Evolutionary conservation across 2,329 filamentous ascomycete species (phyloP).

Genomic region (Penicillium sp.): DNA sequence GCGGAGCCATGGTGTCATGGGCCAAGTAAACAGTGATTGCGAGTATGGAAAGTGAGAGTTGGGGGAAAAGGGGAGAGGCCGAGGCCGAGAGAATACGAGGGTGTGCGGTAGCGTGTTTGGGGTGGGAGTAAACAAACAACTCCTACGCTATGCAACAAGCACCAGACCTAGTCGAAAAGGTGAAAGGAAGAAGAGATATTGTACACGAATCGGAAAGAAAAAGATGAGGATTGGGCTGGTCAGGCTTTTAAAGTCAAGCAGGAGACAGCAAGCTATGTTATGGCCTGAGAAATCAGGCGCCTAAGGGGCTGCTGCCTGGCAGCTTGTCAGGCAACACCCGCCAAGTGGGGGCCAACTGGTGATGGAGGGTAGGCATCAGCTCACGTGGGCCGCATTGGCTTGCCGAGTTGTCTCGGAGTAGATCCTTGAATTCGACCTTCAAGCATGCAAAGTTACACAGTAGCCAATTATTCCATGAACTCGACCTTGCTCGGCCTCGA

Average conservation of each 20-base stretch:
- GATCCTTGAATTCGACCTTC: not conserved
- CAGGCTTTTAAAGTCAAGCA: constrained; percentile 1
- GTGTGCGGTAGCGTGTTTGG: not conserved
- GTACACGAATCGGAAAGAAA: not conserved
- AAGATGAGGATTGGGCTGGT: not conserved
- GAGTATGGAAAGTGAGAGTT: not conserved
- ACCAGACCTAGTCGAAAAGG: not conserved
- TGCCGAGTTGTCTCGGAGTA: not conserved
- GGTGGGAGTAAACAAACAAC: not conserved
- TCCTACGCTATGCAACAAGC: not conserved
- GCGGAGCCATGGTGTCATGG: constrained; percentile 24
- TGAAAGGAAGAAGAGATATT: not conserved
- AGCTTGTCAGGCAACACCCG: constrained; percentile 13
- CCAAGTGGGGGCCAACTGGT: constrained; percentile 9
- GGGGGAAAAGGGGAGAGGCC: not conserved
- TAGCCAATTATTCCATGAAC: not conserved
- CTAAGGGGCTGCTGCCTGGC: constrained; percentile 15
- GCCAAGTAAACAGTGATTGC: not conserved
- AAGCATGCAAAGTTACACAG: not conserved
- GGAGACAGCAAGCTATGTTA: not conserved
- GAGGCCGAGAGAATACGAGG: not conserved
- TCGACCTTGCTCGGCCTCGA: too few relatives aligned
- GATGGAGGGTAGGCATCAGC: not conserved
- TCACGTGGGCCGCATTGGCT: not conserved
- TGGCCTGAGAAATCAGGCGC: constrained; percentile 10